Evolutionary conservation across 2,329 filamentous ascomycete genomes (phyloP).

Genomic region (Neofusicoccum umdonicola): DNA sequence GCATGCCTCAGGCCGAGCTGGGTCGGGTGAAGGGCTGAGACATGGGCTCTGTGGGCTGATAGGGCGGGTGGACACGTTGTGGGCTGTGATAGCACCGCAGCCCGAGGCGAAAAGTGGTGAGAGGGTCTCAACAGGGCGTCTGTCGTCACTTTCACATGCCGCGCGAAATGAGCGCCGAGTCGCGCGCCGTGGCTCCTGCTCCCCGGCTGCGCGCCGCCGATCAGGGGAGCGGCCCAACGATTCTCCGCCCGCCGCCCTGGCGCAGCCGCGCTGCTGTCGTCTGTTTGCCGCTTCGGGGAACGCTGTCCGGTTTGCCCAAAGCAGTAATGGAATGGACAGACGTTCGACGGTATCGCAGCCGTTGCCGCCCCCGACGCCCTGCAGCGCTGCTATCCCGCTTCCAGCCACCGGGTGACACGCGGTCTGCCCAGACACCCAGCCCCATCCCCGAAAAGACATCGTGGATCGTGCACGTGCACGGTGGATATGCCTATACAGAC

Average conservation of each 20-base stretch:
- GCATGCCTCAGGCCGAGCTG: slow-evolving; percentile 12
- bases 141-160: slow-evolving; percentile 17
- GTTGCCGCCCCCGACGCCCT: not conserved
- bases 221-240: not conserved
- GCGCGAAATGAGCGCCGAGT: not conserved
- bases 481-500: not conserved
- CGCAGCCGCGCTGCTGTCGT: not conserved
- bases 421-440: not conserved
- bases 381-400: not conserved
- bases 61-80: not conserved
- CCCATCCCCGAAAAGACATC: not conserved
- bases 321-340: not conserved
- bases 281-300: not conserved
- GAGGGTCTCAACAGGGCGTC: not conserved
- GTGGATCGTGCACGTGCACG: not conserved
- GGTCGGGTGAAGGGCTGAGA: slow-evolving; percentile 6
- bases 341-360: not conserved
- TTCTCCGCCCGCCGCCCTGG: not conserved
- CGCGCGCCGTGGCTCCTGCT: not conserved
- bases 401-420: not conserved
- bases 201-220: not conserved
- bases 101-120: slow-evolving; percentile 12
- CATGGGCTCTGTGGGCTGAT: not conserved
- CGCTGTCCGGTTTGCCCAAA: slow-evolving; percentile 1
- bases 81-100: slow-evolving; percentile 3